phyloP scores from a whole-genome alignment of 306 rosid species.

The Quercus suber region DNA sequence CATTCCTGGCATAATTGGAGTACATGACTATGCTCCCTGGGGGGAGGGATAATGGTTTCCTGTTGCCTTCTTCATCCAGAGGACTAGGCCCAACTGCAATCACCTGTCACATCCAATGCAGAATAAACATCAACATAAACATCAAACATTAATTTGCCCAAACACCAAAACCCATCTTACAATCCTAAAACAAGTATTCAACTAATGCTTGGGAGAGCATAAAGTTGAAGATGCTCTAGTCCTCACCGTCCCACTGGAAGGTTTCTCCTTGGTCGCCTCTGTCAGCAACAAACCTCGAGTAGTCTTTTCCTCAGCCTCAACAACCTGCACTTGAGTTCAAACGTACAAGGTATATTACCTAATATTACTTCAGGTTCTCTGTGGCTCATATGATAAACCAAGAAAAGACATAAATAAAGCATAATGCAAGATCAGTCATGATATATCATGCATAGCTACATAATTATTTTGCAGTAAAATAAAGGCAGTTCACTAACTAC shows the following conservation, averaged over 20 bases:
- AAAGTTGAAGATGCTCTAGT: background rate
- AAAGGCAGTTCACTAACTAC: background rate
- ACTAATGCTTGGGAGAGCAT: background rate
- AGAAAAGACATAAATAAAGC: background rate
- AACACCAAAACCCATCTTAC: background rate
- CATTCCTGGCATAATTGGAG: slow-evolving; percentile 80
- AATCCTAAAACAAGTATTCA: background rate
- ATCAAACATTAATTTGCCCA: background rate
- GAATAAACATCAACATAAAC: background rate
- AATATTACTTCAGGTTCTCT: background rate
- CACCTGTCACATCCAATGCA: slow-evolving; percentile 46
- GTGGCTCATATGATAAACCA: background rate
- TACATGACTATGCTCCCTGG: slow-evolving; percentile 70
- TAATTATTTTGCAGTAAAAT: background rate
- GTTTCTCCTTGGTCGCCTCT: slow-evolving; percentile 75
- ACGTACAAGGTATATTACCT: background rate
- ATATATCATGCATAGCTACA: background rate
- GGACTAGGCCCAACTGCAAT: slow-evolving; percentile 79
- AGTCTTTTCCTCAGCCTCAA: slow-evolving; percentile 83
- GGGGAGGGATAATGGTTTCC: slow-evolving; percentile 46
- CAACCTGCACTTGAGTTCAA: slow-evolving; percentile 46
- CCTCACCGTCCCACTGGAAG: slow-evolving; percentile 77
- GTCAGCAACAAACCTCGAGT: slow-evolving; percentile 87
- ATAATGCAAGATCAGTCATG: background rate
- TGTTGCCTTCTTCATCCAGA: slow-evolving; percentile 76